phyloP scores from a whole-genome alignment of 371 early-diverging fungal genomes.

The Phascolomyces articulosus region DNA sequence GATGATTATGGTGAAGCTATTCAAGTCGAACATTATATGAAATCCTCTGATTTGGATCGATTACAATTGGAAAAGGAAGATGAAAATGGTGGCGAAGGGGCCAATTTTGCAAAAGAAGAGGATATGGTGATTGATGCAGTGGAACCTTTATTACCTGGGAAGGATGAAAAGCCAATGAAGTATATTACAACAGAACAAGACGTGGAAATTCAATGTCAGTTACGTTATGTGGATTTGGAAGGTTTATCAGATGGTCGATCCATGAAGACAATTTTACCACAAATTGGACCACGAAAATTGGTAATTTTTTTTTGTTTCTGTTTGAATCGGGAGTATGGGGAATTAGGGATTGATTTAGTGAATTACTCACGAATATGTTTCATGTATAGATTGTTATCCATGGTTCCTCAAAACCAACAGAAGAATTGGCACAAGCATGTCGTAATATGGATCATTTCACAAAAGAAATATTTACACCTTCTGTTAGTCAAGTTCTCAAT shows the following conservation, averaged over 20 bases:
- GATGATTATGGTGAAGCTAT: conserved; percentile 97
- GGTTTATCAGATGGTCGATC: conserved; percentile 90
- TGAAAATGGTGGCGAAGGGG: conserved; percentile 42
- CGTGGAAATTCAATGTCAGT: conserved; percentile 69
- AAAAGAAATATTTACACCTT: conserved; percentile 83
- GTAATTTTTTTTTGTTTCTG: conserved; percentile 41
- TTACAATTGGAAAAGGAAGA: conserved; percentile 37
- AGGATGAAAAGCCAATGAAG: conserved; percentile 76
- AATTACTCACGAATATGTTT: too few relatives aligned
- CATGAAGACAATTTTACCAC: conserved; percentile 83
- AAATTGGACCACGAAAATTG: conserved; percentile 83
- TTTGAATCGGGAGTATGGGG: neutral
- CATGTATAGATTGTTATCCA: conserved; percentile 77
- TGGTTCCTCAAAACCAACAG: conserved; percentile 72
- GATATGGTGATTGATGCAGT: conserved; percentile 49
- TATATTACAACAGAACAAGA: conserved; percentile 60
- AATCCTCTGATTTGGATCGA: conserved; percentile 49
- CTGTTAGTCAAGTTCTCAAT: conserved; percentile 80
- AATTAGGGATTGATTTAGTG: too few relatives aligned
- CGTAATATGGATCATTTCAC: conserved; percentile 66
- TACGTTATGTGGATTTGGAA: conserved; percentile 89
- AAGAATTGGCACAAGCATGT: conserved; percentile 62
- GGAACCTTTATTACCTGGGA: conserved; percentile 47
- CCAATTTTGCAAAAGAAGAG: conserved; percentile 47
- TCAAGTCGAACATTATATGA: conserved; percentile 73